Evolutionary conservation across 768 basidiomycete genomes (phyloP).

Genomic region (Suillus sp.): DNA sequence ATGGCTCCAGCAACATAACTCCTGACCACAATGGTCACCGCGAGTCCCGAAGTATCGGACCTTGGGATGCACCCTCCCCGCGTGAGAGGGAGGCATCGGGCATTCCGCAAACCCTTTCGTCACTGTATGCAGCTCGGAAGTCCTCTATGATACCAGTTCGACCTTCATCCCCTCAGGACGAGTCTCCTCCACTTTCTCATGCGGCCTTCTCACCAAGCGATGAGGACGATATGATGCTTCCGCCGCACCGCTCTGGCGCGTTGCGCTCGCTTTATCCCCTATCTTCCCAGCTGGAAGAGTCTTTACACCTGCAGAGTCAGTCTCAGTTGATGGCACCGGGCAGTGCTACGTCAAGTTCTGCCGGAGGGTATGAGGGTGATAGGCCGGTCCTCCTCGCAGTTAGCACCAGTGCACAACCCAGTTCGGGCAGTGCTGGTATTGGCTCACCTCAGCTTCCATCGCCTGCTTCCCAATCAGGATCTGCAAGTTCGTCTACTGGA

Average conservation of each 20-base stretch:
- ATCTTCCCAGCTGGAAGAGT: slow-evolving; percentile 28
- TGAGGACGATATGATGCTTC: slow-evolving; percentile 37
- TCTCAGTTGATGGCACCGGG: slow-evolving; percentile 40
- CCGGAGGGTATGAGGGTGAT: slow-evolving; percentile 43
- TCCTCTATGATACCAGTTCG: slow-evolving; percentile 23
- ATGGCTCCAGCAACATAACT: slow-evolving; percentile 20
- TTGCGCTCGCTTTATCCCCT: slow-evolving; percentile 30
- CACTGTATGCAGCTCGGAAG: slow-evolving; percentile 32
- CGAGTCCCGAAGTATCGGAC: slow-evolving; percentile 28
- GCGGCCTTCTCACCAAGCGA: slow-evolving; percentile 28
- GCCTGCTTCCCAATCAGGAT: slow-evolving; percentile 67
- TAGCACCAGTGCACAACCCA: slow-evolving; percentile 45
- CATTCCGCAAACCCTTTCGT: slow-evolving; percentile 26
- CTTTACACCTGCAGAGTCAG: slow-evolving; percentile 20
- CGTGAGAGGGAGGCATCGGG: slow-evolving; percentile 31
- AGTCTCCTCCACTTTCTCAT: slow-evolving; percentile 28
- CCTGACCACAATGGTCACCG: slow-evolving; percentile 13
- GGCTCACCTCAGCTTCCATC: slow-evolving; percentile 78
- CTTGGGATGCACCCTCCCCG: slow-evolving; percentile 36
- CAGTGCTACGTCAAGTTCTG: slow-evolving; percentile 43
- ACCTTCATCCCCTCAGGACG: slow-evolving; percentile 28
- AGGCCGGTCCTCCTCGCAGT: slow-evolving; percentile 41
- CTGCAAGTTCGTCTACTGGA: slow-evolving; percentile 39
- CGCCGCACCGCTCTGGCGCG: slow-evolving; percentile 32
- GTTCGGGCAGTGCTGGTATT: slow-evolving; percentile 42